These are phyloP conservation scores for Rhipidocladum racemiflorum DNA, from an alignment of 176 grass and related monocot species.

Conservation along the genomic window DNA sequence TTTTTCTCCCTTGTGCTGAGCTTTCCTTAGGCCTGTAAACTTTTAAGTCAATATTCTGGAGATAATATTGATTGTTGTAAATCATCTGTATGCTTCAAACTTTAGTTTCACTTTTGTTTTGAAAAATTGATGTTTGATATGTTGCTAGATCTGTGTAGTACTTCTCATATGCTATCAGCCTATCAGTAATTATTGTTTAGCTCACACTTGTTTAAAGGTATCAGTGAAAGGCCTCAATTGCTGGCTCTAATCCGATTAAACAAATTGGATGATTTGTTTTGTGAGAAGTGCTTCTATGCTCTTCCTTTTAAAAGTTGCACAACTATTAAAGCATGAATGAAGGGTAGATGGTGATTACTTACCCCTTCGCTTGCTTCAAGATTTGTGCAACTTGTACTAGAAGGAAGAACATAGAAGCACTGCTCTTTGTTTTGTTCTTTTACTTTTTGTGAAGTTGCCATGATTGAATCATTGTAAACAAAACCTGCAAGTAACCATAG, in stretches of 20 bases:
- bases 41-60: neutral
- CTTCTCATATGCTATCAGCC: neutral
- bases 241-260: neutral
- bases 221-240: neutral
- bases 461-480: neutral
- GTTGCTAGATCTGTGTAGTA: neutral
- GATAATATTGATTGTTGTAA: neutral
- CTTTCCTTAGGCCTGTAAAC: neutral
- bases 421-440: constrained; percentile 15
- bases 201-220: neutral
- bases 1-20: neutral
- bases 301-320: too few species aligned
- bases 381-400: too few species aligned
- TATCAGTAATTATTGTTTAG: neutral
- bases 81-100: neutral
- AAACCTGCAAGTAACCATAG: neutral
- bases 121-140: neutral
- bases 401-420: too few species aligned
- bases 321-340: too few species aligned
- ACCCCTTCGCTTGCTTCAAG: too few species aligned
- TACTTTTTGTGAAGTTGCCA: neutral
- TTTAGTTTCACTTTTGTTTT: neutral
- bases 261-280: neutral
- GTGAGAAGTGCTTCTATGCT: too few species aligned
- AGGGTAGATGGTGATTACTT: too few species aligned